phyloP scores from a whole-genome alignment of 495 filamentous ascomycete species.

The Neurospora hispaniola region DNA sequence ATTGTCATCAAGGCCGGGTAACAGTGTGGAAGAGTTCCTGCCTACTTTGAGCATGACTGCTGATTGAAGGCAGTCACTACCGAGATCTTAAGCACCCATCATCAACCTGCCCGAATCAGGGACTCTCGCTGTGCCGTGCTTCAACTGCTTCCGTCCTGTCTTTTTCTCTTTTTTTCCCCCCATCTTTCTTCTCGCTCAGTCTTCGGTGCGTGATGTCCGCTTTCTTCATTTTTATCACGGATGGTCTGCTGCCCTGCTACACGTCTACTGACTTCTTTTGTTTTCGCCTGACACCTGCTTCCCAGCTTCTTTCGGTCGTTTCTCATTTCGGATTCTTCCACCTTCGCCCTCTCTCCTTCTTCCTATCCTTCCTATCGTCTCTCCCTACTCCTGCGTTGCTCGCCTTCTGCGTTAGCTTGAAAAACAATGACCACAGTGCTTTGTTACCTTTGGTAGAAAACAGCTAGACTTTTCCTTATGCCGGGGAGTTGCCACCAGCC shows the following conservation, averaged over 20 bases:
- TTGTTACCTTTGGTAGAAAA: not conserved
- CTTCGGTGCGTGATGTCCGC: not conserved
- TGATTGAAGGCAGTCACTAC: not conserved
- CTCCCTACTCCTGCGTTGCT: not conserved
- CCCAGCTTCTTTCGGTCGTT: not conserved
- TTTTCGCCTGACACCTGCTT: not conserved
- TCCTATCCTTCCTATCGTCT: not conserved
- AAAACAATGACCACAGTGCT: not conserved
- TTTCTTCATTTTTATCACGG: not conserved
- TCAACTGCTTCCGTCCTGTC: not conserved
- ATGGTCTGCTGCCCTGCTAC: not conserved
- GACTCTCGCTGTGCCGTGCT: not conserved
- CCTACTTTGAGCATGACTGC: not conserved
- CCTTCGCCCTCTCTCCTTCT: not conserved
- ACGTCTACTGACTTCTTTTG: not conserved
- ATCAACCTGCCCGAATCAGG: not conserved
- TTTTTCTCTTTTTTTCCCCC: not conserved
- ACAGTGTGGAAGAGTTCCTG: not conserved
- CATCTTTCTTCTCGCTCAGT: not conserved
- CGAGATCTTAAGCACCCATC: not conserved
- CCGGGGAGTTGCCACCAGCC: not conserved
- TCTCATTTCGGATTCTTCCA: not conserved
- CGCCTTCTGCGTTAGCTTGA: not conserved
- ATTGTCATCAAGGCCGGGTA: not conserved
- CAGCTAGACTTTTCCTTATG: not conserved